Evolutionary conservation across 148 eudicot species (phyloP).

Genomic region (Gaultheria prostrata): DNA sequence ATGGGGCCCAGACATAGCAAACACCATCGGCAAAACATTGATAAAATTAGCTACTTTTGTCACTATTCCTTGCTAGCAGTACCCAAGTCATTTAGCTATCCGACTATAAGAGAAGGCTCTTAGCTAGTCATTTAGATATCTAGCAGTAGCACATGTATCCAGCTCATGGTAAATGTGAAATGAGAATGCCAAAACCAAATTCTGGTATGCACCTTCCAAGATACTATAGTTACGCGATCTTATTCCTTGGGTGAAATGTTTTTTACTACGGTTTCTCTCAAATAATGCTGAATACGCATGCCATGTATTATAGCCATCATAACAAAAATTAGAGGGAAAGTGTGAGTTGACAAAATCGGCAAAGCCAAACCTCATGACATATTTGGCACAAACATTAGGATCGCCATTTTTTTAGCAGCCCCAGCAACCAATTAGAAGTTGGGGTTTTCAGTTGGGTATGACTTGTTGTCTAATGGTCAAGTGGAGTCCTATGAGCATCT

Average conservation of each 20-base stretch:
- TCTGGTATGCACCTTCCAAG: not conserved
- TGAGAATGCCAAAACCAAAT: not conserved
- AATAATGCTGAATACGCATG: not conserved
- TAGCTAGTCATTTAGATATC: not conserved
- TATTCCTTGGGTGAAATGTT: not conserved
- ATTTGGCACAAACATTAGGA: too few species aligned
- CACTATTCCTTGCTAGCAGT: not conserved
- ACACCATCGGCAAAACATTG: not conserved
- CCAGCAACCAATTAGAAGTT: not conserved
- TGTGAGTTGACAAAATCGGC: not conserved
- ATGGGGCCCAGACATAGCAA: not conserved
- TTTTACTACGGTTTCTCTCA: not conserved
- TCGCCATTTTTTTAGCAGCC: not conserved
- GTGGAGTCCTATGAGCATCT: too few species aligned
- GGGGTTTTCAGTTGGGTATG: too few species aligned
- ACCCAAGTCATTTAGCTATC: not conserved
- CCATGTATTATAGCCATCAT: not conserved
- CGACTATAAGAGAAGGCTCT: not conserved
- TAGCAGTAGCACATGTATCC: too few species aligned
- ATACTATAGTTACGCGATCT: not conserved
- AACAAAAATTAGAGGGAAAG: not conserved
- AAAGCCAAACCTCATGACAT: not conserved
- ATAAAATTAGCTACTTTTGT: not conserved
- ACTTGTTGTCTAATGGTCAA: too few species aligned
- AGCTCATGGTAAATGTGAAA: not conserved